Evolutionary conservation across 352 stramenopile genomes (phyloP), one percentile per base, ranked within the genome.

Genomic region (Phytophthora fragariaefolia): DNA sequence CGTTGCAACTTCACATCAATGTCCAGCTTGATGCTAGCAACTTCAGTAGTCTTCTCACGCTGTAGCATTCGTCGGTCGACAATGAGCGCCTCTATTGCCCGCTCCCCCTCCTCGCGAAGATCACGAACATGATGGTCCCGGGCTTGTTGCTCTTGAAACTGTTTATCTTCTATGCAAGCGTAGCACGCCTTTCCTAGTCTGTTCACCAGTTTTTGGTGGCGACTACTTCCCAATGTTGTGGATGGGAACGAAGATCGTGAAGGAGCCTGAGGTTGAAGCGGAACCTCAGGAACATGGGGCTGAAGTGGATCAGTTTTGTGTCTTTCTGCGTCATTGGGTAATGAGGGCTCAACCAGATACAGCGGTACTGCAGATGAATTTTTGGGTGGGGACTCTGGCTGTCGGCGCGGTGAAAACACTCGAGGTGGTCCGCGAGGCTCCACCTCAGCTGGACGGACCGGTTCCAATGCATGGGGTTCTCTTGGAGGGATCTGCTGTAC

Each of bases 1-100:
- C 81, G 77, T 27, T 92, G 82, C 15, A 93, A 64, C 52, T 91
- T 88, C 51, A 92, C 82, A 54, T 89, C 73, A 23, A 92, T 80
- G 10, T 89, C 80, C 22, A 93, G 64, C 54, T 86, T 82, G 28
- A 85, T 80, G 1, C 73, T 74, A 1, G 83, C 80, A n/a, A 83
- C 56, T 54, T 87, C 77, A 3, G 74, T 85, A 0, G 77, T 77
- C 54, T 85, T 70, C 32, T 91, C 84, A 8, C 82, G 74, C 59
- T 93, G 82, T 5, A 86, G 49, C 71, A 90, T 89, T 17, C 79
- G 75, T 13, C 77, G 80, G 65, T 94, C 84, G 38, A 92, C 79
- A 47, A 91, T 89, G 18, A 82, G 62, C 20, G 83, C 84, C 42
- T 91, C 78, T 40, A 80, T 83, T 5, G 82, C 84, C 8, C 83